Evolutionary conservation across 2,329 filamentous ascomycete species (phyloP), one percentile per base, ranked within the genome.

Genomic region (Colletotrichum simmondsii): DNA sequence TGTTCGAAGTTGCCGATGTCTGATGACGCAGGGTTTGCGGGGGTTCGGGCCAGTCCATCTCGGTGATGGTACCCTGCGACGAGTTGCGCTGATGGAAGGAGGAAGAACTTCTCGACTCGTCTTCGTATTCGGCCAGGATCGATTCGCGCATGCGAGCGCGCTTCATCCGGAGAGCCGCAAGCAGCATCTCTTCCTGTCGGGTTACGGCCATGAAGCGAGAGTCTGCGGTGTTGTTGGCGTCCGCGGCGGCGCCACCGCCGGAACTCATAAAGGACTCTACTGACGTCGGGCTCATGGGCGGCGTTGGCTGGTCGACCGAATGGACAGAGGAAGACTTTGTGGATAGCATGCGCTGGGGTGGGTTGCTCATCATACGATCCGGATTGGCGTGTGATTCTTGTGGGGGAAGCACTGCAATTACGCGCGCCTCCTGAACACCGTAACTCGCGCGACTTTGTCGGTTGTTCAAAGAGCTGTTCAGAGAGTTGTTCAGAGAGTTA

Each of bases 181-280:
- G 81, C 0, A 91, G 82, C 84, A 90, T 86, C 78, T 91, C 87
- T 73, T 91, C 89, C 73, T 90, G 88, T 4, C 83, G 85, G 0
- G 88, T 90, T 22, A 91, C 88, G 1, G 88, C 87, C 86, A 91
- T 90, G 67, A 90, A 82, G 1, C 88, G 85, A 30, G 81, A 81
- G 53, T 83, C 79, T 32, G 81, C 80, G 42, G 81, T 79, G 22
- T 74, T 77, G 11, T 77, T 75, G 2, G 76, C 76, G 54, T 83
- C 80, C 0, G 85, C 85, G 2, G 83, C 84, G 12, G 85, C 85
- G 2, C 83, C 84, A 14, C 79, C 79, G 0, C 79, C 78, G 0
- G 83, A 81, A 46, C 84, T 83, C 19, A 86, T 80, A 72, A 84
- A 87, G 62, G 87, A 87, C 65, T 90, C 87, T 4, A 87, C 80